Conservation (phyloP, 768 basidiomycete species). For the Lentinula edodes region DNA sequence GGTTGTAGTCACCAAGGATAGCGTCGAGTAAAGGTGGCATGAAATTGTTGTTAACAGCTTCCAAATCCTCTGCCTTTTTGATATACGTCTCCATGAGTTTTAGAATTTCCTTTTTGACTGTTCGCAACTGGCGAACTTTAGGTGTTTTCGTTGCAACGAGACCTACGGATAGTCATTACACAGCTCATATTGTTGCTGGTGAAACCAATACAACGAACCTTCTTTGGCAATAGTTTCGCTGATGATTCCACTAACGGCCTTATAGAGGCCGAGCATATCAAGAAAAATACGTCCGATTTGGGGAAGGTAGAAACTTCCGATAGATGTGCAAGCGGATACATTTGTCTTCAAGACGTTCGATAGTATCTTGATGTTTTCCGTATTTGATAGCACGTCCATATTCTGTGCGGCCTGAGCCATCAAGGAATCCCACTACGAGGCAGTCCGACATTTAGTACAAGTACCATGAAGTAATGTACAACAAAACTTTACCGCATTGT, state of each 20-base stretch:
- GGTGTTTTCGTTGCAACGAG: conserved; percentile 93
- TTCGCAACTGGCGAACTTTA: conserved; percentile 88
- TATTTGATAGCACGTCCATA: conserved; percentile 85
- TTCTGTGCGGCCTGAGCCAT: conserved; percentile 94
- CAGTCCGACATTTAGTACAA: conserved; percentile 1
- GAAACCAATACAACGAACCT: conserved; percentile 37
- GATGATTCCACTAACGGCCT: conserved; percentile 94
- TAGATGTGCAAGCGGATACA: conserved; percentile 94
- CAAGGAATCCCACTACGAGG: conserved; percentile 84
- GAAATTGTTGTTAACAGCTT: conserved; percentile 85
- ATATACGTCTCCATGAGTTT: conserved; percentile 98
- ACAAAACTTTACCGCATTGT: conserved; percentile 71
- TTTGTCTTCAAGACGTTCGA: conserved; percentile 98
- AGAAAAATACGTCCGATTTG: conserved; percentile 94
- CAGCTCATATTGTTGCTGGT: background rate
- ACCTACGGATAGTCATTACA: conserved; percentile 38
- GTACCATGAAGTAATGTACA: background rate
- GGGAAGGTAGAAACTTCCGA: conserved; percentile 96
- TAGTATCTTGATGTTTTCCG: conserved; percentile 94
- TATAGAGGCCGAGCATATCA: conserved; percentile 97
- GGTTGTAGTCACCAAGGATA: conserved; percentile 94
- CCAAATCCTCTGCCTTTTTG: conserved; percentile 94
- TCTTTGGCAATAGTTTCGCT: conserved; percentile 87
- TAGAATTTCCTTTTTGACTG: conserved; percentile 97
- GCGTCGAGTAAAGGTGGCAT: conserved; percentile 95